A percentile compares a stretch with the other conserved stretches of the same genome.
Evolutionary conservation across 371 early-diverging fungal species (phyloP).

Genomic region (Mortierella sp.): DNA sequence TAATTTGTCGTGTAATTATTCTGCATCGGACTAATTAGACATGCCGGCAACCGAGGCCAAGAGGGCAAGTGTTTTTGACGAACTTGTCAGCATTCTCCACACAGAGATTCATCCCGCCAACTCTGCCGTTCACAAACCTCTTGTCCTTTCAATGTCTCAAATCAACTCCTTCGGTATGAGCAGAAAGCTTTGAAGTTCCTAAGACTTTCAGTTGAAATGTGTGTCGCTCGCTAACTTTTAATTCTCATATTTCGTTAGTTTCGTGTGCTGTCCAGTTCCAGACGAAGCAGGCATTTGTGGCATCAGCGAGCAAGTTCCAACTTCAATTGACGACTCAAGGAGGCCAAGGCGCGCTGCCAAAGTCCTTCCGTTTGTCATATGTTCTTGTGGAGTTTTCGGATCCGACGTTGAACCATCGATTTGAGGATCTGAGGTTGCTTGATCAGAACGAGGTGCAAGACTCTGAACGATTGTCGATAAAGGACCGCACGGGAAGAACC

Average conservation of each 20-base stretch:
- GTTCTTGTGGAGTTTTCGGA: slow-evolving; percentile 73
- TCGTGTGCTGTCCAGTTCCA: slow-evolving; percentile 67
- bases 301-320: slow-evolving; percentile 47
- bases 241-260: slow-evolving; percentile 18
- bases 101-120: slow-evolving; percentile 41
- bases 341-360: slow-evolving; percentile 57
- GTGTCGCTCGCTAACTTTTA: not conserved
- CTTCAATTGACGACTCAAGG: slow-evolving; percentile 41
- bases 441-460: slow-evolving; percentile 8
- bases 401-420: slow-evolving; percentile 44
- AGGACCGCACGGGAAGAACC: slow-evolving; percentile 51
- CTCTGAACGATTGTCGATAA: slow-evolving; percentile 4
- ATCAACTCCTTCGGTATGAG: slow-evolving; percentile 73
- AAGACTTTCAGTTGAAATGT: not conserved
- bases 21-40: slow-evolving; percentile 16
- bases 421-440: slow-evolving; percentile 53
- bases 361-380: slow-evolving; percentile 59
- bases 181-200: not conserved
- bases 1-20: not conserved
- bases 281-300: slow-evolving; percentile 37
- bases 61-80: slow-evolving; percentile 52
- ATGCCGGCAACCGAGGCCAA: slow-evolving; percentile 44
- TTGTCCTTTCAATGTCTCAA: slow-evolving; percentile 77
- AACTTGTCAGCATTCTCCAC: slow-evolving; percentile 59
- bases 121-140: slow-evolving; percentile 33